Evolutionary conservation across 2,329 filamentous ascomycete genomes (phyloP), one percentile per base, ranked within the genome.

Genomic region (Alternaria sp.): DNA sequence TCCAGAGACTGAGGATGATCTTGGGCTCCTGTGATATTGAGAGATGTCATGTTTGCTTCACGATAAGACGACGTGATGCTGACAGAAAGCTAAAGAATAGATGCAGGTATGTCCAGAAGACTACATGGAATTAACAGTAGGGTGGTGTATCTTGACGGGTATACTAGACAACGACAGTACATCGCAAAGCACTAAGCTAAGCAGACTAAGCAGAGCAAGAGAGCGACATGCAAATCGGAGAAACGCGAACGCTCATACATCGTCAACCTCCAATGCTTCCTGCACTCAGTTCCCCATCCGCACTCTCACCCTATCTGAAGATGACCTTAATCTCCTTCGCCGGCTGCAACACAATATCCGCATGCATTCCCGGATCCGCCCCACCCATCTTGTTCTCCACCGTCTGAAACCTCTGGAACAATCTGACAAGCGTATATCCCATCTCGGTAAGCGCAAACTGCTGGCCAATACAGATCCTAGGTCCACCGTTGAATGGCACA

Each of bases 371-470:
- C 0, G 83, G 81, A 11, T 66, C 59, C 56, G 67, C 72, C 6
- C 75, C 78, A 10, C 60, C 62, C 78, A 80, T 81, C 45, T 75
- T 71, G 60, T 79, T 79, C 69, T 83, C 80, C n/a, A 84, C 73
- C 7, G 68, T 71, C 55, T 80, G 75, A 62, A 80, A 85, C 20
- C 73, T 75, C 72, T 85, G 84, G 58, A 85, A 71, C 21, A 85
- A 73, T 23, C 84, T 73, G 12, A 83, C 82, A 20, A 84, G 72
- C 8, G 82, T 84, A 62, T 85, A 85, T 3, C 75, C 83, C 80
- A 85, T 82, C 68, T 85, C 84, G 1, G 83, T 85, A 25, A 85
- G 73, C 12, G 84, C 84, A 66, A 85, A 85, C 61, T 85, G 82
- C 76, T 85, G 83, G 0, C 84, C 84, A 37, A 85, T 82, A 61